Percentiles rank a stretch among this genome's conserved stretches.
Conservation (phyloP, 495 filamentous ascomycete genomes). For the Lophium mytilinum region DNA sequence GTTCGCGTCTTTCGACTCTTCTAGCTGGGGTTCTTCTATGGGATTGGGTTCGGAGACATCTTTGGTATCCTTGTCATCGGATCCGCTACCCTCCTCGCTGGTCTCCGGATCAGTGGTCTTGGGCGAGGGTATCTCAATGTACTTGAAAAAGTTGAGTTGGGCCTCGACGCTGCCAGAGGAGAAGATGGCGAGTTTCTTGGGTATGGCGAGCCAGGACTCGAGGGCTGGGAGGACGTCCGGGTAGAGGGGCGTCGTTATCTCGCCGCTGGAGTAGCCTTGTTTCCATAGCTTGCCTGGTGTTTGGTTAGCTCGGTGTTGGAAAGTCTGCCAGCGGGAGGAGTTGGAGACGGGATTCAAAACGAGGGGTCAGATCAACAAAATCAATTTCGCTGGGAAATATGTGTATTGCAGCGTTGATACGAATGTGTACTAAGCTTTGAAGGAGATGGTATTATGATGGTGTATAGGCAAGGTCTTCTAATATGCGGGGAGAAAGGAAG, state of each 20-base stretch:
- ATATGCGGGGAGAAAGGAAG: no score
- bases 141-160: conserved; percentile 60
- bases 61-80: no score
- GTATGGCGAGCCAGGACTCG: conserved; percentile 41
- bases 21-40: no score
- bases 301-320: conserved; percentile 11
- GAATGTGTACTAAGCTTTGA: no score
- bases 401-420: no score
- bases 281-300: conserved; percentile 56
- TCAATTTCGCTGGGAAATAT: not conserved
- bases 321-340: no score
- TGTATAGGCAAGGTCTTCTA: no score
- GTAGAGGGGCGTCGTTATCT: conserved; percentile 58
- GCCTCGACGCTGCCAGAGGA: conserved; percentile 63
- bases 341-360: not conserved
- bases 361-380: not conserved
- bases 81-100: conserved; percentile 30
- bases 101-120: conserved; percentile 23
- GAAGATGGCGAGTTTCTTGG: conserved; percentile 55
- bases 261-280: conserved; percentile 52
- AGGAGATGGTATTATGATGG: no score
- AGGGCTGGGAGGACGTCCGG: conserved; percentile 54
- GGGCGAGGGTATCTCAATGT: conserved; percentile 42
- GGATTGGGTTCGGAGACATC: no score
- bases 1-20: no score